Base-by-base conservation (phyloP, 345 rosid species). In the Aquilaria malaccensis region DNA sequence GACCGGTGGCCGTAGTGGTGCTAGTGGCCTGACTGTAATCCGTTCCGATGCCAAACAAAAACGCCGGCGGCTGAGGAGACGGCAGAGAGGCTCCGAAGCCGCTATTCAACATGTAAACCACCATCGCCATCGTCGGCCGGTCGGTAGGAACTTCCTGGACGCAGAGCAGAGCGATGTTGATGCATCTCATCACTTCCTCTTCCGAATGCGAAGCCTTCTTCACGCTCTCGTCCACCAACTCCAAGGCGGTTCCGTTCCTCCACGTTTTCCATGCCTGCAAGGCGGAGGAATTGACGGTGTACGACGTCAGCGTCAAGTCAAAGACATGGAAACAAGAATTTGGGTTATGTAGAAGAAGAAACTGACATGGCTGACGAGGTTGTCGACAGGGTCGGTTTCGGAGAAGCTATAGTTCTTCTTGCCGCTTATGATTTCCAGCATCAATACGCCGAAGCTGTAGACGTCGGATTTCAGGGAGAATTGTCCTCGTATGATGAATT, bases 391-490 rank as follows among this genome's bases (percentile, higher is more conserved):
- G 7, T 60, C 52, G 29, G 41, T 11, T 56, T 47, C 55, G 46
- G 52, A 49, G 13, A 52, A 73, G 7, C 1, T 50, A 9, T 32
- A 61, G 15, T 58, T 73, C 54, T 63, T 79, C 66, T 33, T 76
- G n/a, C 78, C 80, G 12, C 54, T 67, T 55, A 76, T 50, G 29
- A 70, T 76, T 63, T 76, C 83, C 13, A 79, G 50, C 10, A 79
- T 2, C 4, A 73, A 11, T 9, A 73, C 80, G 30, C 80, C 76
- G 22, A 75, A 76, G 55, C 78, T 79, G n/a, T 62, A 79, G 0
- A 73, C 70, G 31, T 79, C 80, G 0, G 75, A 76, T 56, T 79
- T 76, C 45, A 66, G 30, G 3, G 83, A 79, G 41, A 72, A 76
- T 2, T 64, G 52, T 11, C 81, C 76, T 0, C 68, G 64, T 64